Evolutionary conservation across 768 basidiomycete species (phyloP).

Genomic region (Russula compacta): DNA sequence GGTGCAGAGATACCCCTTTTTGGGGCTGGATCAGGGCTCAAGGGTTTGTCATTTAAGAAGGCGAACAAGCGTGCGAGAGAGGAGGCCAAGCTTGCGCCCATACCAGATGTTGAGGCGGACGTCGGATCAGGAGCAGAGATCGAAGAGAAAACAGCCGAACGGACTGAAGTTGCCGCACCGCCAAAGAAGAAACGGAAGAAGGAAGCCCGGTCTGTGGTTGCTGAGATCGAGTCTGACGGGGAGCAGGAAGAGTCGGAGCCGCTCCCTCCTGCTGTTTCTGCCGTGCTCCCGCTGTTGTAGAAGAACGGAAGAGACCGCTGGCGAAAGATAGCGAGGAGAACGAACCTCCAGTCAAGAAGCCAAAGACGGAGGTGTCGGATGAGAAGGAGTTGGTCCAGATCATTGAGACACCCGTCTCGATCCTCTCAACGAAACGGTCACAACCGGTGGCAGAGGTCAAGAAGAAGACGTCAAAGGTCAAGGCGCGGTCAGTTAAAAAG

Average conservation of each 20-base stretch:
- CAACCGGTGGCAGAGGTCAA: conserved; percentile 20
- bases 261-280: conserved; percentile 21
- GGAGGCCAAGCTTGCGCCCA: conserved; percentile 22
- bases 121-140: conserved; percentile 24
- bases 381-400: conserved; percentile 16
- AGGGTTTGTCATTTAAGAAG: conserved; percentile 38
- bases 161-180: conserved; percentile 31
- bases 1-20: conserved; percentile 28
- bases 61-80: conserved; percentile 33
- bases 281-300: conserved; percentile 7
- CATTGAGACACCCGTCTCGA: conserved; percentile 12
- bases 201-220: conserved; percentile 33
- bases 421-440: conserved; percentile 7
- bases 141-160: conserved; percentile 26
- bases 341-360: conserved; percentile 39
- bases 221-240: conserved; percentile 51
- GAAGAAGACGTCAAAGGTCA: conserved; percentile 35
- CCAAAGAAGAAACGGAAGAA: conserved; percentile 55
- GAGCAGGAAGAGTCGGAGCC: conserved; percentile 32
- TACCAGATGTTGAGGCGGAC: conserved; percentile 24
- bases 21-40: conserved; percentile 39
- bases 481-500: conserved; percentile 26
- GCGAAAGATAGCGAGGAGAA: conserved; percentile 28
- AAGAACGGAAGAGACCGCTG: conserved; percentile 25
- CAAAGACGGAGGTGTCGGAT: conserved; percentile 19